Evolutionary conservation across 305 asterid species (phyloP), one percentile per base, ranked within the genome.

Genomic region (Petunia hybrid): DNA sequence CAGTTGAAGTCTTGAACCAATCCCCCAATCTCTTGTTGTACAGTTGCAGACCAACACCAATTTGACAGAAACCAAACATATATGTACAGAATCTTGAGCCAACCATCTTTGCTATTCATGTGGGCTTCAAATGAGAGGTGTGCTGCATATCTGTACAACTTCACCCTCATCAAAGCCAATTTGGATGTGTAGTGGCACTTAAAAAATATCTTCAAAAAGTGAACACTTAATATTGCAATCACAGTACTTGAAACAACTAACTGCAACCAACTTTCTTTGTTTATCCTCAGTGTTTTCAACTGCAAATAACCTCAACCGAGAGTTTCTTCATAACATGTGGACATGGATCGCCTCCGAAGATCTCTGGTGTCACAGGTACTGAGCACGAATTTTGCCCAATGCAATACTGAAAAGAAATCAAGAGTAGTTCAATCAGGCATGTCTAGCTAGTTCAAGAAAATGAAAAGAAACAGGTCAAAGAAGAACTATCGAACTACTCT

Each of bases 291-390:
- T 73, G 4, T 73, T 80, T 10, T 89, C 83, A 93, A 81, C 95
- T 91, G 92, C 99, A 95, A 62, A 95, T 71, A 77, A 90, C 97
- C 87, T 95, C 99, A 0, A 95, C 98, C 0, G 98, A 91, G 62
- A 95, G 92, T 81, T 95, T 95, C 96, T 95, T 95, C 98, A 92
- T 93, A 40, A 91, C 83, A 62, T 81, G 87, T 12, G 95, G 93
- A 82, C 99, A 95, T 53, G 99, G 99, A 85, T 95, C 99, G 36
- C 99, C 99, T 36, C 99, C 99, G 40, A 92, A 95, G 77, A 92
- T 90, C 88, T 90, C 99, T 0, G 97, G 97, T 43, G 97, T 91
- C 51, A 95, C 87, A 5, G 94, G 94, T 61, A 95, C 98, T 1
- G 91, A 80, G 78, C 99, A 95, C 36, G 95, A 84, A 83, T 88